Percentiles rank a stretch among this genome's conserved stretches.
phyloP scores from a whole-genome alignment of 1,284 basidiomycete genomes.

The Pseudozyma thailandica region DNA sequence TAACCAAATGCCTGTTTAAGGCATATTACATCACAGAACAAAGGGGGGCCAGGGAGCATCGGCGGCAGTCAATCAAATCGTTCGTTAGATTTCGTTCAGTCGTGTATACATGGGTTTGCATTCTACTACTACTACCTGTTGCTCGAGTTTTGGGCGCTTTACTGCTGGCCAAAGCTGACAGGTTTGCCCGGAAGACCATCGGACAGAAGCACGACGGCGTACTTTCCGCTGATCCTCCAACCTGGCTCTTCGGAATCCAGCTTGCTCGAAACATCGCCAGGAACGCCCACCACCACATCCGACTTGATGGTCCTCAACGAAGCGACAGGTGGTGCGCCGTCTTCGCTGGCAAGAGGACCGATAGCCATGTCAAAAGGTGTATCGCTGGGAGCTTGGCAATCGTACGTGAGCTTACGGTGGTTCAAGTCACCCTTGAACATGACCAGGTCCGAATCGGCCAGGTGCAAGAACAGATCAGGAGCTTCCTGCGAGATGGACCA shows the following conservation, averaged over 20 bases:
- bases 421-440: constrained; percentile 95
- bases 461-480: constrained; percentile 87
- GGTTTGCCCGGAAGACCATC: constrained; percentile 54
- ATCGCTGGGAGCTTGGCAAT: constrained; percentile 77
- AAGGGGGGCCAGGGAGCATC: too few species aligned
- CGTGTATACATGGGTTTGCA: not conserved
- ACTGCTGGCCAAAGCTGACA: constrained; percentile 45
- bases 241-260: constrained; percentile 78
- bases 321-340: constrained; percentile 84
- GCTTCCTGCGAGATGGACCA: constrained; percentile 84
- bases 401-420: constrained; percentile 78
- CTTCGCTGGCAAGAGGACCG: constrained; percentile 87
- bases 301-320: constrained; percentile 67
- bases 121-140: constrained; percentile 8
- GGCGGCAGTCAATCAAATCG: too few species aligned
- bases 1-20: too few species aligned
- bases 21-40: too few species aligned
- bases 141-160: not conserved
- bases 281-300: constrained; percentile 81
- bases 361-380: constrained; percentile 92
- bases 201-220: constrained; percentile 69
- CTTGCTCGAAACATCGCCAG: constrained; percentile 75
- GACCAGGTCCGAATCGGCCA: constrained; percentile 89
- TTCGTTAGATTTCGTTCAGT: constrained; percentile 1
- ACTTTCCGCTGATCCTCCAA: constrained; percentile 86